phyloP scores from a whole-genome alignment of 2,329 filamentous ascomycete genomes.

The Cladosporium phlei region DNA sequence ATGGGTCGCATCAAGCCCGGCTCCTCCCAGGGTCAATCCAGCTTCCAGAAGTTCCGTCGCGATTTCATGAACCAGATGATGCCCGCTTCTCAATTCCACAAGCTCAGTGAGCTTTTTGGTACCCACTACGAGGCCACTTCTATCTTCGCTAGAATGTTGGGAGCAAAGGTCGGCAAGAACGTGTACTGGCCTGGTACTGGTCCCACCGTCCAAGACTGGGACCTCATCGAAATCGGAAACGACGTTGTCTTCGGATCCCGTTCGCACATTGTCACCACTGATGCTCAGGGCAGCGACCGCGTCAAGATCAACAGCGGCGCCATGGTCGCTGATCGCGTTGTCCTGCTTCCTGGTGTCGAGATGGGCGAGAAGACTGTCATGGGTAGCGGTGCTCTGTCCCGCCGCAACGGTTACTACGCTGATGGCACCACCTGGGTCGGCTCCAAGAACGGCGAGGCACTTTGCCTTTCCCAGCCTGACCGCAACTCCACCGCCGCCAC shows the following conservation, averaged over 20 bases:
- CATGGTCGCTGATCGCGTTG: conserved; percentile 56
- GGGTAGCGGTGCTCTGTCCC: conserved; percentile 51
- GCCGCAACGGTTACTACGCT: conserved; percentile 42
- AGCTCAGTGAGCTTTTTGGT: conserved; percentile 49
- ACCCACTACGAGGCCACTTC: conserved; percentile 54
- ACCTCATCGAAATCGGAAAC: conserved; percentile 52
- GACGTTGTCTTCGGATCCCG: conserved; percentile 58
- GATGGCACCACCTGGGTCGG: conserved; percentile 49
- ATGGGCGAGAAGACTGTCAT: conserved; percentile 48
- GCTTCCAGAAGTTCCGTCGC: conserved; percentile 43
- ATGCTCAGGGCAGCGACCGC: conserved; percentile 46
- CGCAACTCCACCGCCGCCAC: conserved; percentile 5
- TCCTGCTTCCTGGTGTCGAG: conserved; percentile 48
- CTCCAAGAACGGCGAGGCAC: conserved; percentile 48
- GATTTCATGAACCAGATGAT: conserved; percentile 43
- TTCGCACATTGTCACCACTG: conserved; percentile 50
- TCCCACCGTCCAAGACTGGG: conserved; percentile 51
- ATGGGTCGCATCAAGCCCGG: conserved; percentile 32
- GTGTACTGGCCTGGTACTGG: conserved; percentile 58
- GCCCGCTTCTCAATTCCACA: conserved; percentile 42
- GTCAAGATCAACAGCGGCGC: conserved; percentile 46
- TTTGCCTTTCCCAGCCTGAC: conserved; percentile 38
- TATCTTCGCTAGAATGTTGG: conserved; percentile 46
- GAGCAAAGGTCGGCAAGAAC: conserved; percentile 49
- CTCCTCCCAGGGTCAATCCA: conserved; percentile 29